Conservation (phyloP, 108 stramenopile genomes). For the Aurantiochytrium sp. region DNA sequence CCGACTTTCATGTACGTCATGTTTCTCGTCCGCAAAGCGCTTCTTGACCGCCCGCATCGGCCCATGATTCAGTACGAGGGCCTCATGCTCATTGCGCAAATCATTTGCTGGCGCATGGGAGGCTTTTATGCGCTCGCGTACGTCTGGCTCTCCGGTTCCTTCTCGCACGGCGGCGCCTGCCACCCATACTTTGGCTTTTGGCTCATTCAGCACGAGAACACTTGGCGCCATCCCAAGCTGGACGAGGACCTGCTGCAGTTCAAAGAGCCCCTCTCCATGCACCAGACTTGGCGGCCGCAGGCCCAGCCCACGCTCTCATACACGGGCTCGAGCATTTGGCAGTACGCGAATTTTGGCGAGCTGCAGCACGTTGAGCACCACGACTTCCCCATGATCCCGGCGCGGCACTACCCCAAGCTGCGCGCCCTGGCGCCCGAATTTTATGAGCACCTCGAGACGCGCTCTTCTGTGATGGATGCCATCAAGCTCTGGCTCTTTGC, state of each 20-base stretch:
- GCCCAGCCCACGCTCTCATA: not conserved
- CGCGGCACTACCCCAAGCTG: constrained; percentile 71
- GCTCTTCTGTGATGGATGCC: not conserved
- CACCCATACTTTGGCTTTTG: constrained; percentile 29
- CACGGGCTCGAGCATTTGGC: not conserved
- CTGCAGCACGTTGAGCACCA: constrained; percentile 71
- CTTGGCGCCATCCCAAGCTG: not conserved
- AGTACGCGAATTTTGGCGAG: constrained; percentile 1
- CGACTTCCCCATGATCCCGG: constrained; percentile 80
- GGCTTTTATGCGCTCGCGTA: not conserved
- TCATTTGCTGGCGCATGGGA: not conserved
- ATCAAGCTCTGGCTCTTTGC: not conserved
- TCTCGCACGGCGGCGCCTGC: not conserved
- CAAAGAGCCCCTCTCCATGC: not conserved
- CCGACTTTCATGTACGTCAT: not conserved
- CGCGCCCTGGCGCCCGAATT: constrained; percentile 76
- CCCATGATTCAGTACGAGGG: constrained; percentile 14
- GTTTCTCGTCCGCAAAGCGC: not conserved
- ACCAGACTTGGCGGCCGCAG: not conserved
- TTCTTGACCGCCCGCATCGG: not conserved
- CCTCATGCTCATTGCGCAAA: not conserved
- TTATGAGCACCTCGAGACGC: constrained; percentile 65
- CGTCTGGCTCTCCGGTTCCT: not conserved
- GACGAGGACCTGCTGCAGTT: not conserved
- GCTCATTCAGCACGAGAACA: constrained; percentile 6